These are phyloP conservation scores for Talaromyces nanjingensis DNA, from an alignment of 495 filamentous ascomycete species.

Conservation along the genomic window DNA sequence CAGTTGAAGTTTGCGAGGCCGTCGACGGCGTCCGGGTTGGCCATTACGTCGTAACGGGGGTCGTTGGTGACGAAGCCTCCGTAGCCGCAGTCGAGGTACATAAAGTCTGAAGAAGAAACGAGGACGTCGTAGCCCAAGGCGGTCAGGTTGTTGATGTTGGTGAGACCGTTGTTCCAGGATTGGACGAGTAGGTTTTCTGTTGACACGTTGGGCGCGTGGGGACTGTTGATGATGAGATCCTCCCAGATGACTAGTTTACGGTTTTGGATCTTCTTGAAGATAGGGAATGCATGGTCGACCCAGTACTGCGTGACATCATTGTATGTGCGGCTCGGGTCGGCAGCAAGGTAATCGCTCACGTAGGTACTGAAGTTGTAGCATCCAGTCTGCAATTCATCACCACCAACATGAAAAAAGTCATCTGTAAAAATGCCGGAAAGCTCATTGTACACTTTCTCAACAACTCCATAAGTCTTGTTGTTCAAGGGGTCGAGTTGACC, in stretches of 20 bases:
- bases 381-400: slow-evolving; percentile 43
- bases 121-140: slow-evolving; percentile 45
- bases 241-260: slow-evolving; percentile 53
- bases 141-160: slow-evolving; percentile 46
- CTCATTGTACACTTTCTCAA: slow-evolving; percentile 45
- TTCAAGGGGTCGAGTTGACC: slow-evolving; percentile 52
- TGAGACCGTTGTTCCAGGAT: slow-evolving; percentile 47
- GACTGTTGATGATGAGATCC: slow-evolving; percentile 37
- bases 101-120: slow-evolving; percentile 46
- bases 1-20: slow-evolving; percentile 45
- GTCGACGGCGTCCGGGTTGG: slow-evolving; percentile 33
- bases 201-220: slow-evolving; percentile 37
- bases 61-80: slow-evolving; percentile 50
- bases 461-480: slow-evolving; percentile 46
- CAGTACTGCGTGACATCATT: slow-evolving; percentile 48
- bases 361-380: slow-evolving; percentile 49
- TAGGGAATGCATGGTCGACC: slow-evolving; percentile 47
- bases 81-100: slow-evolving; percentile 52
- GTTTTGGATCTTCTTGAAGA: slow-evolving; percentile 35
- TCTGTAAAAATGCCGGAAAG: slow-evolving; percentile 45
- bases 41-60: slow-evolving; percentile 42
- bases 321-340: slow-evolving; percentile 43
- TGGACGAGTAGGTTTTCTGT: slow-evolving; percentile 45
- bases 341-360: slow-evolving; percentile 39
- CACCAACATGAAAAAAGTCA: slow-evolving; percentile 49